phyloP scores from a whole-genome alignment of 805 yeast species.

The Komagataella populi region DNA sequence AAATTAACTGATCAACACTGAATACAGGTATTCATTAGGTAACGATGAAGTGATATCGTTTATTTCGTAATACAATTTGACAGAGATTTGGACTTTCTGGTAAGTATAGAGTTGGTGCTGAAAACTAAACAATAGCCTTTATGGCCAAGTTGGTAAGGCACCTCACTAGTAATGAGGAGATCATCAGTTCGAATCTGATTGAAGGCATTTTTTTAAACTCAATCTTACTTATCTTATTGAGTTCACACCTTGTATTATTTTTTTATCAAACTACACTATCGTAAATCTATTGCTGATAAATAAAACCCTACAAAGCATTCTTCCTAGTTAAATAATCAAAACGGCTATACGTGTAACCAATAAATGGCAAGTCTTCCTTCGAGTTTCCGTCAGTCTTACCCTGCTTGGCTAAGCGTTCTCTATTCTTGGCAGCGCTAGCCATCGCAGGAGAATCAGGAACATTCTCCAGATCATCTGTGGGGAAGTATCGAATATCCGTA shows the following conservation, averaged over 20 bases:
- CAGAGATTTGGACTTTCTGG: too few species aligned
- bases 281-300: not conserved
- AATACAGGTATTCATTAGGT: too few species aligned
- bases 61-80: too few species aligned
- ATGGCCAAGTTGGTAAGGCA: constrained; percentile 1
- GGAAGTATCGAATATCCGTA: constrained; percentile 96
- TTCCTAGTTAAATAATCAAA: constrained; percentile 83
- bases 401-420: constrained; percentile 31
- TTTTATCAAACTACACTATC: not conserved
- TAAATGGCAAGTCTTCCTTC: constrained; percentile 89
- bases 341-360: constrained; percentile 92
- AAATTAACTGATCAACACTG: too few species aligned
- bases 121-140: not conserved
- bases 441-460: constrained; percentile 83
- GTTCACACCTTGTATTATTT: not conserved
- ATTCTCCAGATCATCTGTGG: constrained; percentile 90
- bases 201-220: not conserved
- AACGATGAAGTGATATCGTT: too few species aligned
- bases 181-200: constrained; percentile 1
- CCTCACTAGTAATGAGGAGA: constrained; percentile 1
- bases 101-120: not conserved
- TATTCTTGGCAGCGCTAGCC: constrained; percentile 51
- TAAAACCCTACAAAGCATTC: constrained; percentile 27
- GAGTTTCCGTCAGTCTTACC: constrained; percentile 27
- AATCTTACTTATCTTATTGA: too few species aligned